These are phyloP conservation scores for Spiraea crenata DNA, from an alignment of 331 rosid genomes.

Conservation along the genomic window DNA sequence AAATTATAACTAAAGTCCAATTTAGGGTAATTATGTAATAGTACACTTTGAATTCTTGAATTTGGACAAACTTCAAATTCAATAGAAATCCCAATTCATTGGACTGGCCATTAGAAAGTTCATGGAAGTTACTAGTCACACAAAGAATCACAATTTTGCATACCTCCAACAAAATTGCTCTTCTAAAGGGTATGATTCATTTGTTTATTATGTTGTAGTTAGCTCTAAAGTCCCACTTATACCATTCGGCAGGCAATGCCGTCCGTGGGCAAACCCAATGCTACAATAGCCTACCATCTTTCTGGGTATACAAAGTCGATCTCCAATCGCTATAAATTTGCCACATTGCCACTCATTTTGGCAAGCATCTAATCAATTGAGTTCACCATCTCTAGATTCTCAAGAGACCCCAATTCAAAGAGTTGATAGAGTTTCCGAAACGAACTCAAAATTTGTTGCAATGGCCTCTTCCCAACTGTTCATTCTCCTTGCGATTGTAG, in stretches of 20 bases:
- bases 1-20: too few relatives aligned
- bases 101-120: neutral
- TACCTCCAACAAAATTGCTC: slow-evolving; percentile 1
- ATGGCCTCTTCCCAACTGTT: slow-evolving; percentile 32
- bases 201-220: slow-evolving; percentile 2
- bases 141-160: neutral
- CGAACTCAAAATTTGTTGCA: neutral
- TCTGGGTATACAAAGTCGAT: neutral
- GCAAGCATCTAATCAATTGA: neutral
- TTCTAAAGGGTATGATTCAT: neutral
- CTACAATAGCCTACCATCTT: neutral
- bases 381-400: neutral
- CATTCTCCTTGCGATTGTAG: slow-evolving; percentile 18
- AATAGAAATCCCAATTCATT: neutral
- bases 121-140: neutral
- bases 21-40: too few relatives aligned
- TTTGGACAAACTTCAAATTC: too few relatives aligned
- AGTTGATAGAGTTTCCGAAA: too few relatives aligned
- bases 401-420: too few relatives aligned
- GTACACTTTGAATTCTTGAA: too few relatives aligned
- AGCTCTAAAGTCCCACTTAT: neutral
- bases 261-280: slow-evolving; percentile 21
- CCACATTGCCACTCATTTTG: neutral
- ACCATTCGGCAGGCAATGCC: slow-evolving; percentile 20
- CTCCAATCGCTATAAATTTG: slow-evolving; percentile 15